phyloP scores from a whole-genome alignment of 1,284 basidiomycete species.

The Ustilago loliicola region DNA sequence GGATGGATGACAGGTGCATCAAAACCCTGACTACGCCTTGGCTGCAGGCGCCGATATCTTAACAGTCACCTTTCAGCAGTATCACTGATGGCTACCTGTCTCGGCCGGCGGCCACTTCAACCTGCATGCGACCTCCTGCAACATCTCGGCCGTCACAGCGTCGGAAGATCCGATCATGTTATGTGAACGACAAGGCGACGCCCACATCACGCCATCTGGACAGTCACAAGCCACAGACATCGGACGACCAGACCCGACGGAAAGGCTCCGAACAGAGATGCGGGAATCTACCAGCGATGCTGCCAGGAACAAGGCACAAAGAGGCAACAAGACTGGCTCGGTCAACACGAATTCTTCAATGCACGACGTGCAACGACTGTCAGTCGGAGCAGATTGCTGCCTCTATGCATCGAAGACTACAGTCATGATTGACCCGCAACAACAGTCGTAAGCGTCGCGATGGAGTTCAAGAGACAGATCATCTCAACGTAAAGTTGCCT shows the following conservation, averaged over 20 bases:
- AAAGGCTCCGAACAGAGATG: not conserved
- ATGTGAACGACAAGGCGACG: not conserved
- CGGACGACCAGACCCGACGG: not conserved
- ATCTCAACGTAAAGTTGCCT: too few relatives aligned
- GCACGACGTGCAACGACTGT: not conserved
- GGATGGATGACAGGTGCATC: too few relatives aligned
- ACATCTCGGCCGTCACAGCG: conserved; percentile 12
- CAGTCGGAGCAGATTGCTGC: not conserved
- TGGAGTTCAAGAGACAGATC: too few relatives aligned
- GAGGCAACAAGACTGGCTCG: too few relatives aligned
- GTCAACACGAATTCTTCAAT: not conserved
- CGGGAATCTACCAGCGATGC: not conserved
- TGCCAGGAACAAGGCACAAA: not conserved
- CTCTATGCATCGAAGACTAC: too few relatives aligned
- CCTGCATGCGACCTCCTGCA: not conserved
- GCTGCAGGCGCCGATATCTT: not conserved
- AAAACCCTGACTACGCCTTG: not conserved
- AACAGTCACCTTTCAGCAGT: not conserved
- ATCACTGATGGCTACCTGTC: not conserved
- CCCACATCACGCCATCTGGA: not conserved
- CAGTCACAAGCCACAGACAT: not conserved
- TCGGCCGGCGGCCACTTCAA: conserved; percentile 2
- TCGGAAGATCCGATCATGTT: conserved; percentile 2
- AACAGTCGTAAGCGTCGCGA: too few relatives aligned
- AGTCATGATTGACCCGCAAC: too few relatives aligned